phyloP scores from a whole-genome alignment of 2,329 filamentous ascomycete genomes.

The Annulohypoxylon truncatum region DNA sequence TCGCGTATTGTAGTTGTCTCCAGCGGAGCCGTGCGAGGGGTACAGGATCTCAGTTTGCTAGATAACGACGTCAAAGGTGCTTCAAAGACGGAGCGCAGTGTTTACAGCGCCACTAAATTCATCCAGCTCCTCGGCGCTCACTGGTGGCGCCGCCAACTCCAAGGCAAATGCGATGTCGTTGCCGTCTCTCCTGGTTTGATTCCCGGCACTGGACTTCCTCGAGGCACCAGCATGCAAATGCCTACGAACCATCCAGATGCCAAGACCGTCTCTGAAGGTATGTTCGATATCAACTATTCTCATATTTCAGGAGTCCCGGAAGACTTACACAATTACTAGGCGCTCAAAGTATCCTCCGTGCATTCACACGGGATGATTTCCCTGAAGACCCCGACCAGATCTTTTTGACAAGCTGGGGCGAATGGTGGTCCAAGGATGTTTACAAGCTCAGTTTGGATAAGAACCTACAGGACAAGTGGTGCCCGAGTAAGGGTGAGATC shows the following conservation, averaged over 20 bases:
- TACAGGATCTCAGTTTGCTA: slow-evolving; percentile 53
- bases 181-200: slow-evolving; percentile 66
- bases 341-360: slow-evolving; percentile 58
- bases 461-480: slow-evolving; percentile 64
- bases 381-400: slow-evolving; percentile 64
- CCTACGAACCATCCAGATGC: slow-evolving; percentile 57
- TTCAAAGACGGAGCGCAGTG: slow-evolving; percentile 49
- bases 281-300: neutral
- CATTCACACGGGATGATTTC: slow-evolving; percentile 59
- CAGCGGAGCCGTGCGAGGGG: slow-evolving; percentile 59
- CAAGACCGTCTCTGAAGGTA: slow-evolving; percentile 61
- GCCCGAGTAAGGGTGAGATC: slow-evolving; percentile 59
- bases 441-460: slow-evolving; percentile 57
- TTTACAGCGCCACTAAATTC: slow-evolving; percentile 63
- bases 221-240: slow-evolving; percentile 48
- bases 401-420: slow-evolving; percentile 67
- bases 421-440: slow-evolving; percentile 64
- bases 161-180: slow-evolving; percentile 57
- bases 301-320: too few species aligned
- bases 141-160: slow-evolving; percentile 67
- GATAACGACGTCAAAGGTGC: slow-evolving; percentile 49
- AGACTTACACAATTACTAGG: slow-evolving; percentile 49
- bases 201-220: slow-evolving; percentile 58
- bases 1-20: slow-evolving; percentile 64
- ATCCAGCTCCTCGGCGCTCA: slow-evolving; percentile 63